Conservation (phyloP, 345 rosid genomes). For the Heritiera fomes region DNA sequence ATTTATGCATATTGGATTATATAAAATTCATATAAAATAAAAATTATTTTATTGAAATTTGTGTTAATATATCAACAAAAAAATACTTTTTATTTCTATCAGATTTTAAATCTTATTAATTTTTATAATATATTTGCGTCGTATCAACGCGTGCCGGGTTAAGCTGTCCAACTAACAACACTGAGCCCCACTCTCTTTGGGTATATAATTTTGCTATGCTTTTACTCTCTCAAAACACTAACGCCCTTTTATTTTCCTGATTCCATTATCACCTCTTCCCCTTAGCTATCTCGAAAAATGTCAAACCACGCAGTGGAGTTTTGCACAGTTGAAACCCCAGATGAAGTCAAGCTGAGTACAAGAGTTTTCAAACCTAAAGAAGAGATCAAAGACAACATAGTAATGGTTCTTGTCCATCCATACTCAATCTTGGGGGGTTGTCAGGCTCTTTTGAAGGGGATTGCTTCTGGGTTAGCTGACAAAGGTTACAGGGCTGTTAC, state of each 20-base stretch:
- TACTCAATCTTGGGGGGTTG: slow-evolving; percentile 86
- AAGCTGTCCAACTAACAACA: neutral
- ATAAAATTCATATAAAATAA: no score
- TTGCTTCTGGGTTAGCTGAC: slow-evolving; percentile 62
- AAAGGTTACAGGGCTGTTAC: slow-evolving; percentile 71
- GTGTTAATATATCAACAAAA: no score
- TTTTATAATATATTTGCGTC: no score
- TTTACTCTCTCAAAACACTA: neutral
- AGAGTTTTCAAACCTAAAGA: slow-evolving; percentile 62
- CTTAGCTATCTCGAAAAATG: slow-evolving; percentile 28
- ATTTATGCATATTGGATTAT: no score
- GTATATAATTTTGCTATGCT: no score
- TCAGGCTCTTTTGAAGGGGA: slow-evolving; percentile 72
- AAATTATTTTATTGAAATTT: no score
- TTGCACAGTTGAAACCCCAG: slow-evolving; percentile 50
- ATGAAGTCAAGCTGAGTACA: slow-evolving; percentile 54
- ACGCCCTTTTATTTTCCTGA: neutral
- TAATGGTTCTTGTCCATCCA: slow-evolving; percentile 83
- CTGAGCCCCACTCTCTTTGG: neutral
- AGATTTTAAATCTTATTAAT: no score
- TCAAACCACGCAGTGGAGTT: slow-evolving; percentile 48
- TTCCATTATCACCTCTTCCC: neutral
- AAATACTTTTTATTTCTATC: no score
- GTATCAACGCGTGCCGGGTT: no score
- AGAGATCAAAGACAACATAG: slow-evolving; percentile 39